Conservation (phyloP, 2,329 filamentous ascomycete genomes). For the Huntiella savannae region DNA sequence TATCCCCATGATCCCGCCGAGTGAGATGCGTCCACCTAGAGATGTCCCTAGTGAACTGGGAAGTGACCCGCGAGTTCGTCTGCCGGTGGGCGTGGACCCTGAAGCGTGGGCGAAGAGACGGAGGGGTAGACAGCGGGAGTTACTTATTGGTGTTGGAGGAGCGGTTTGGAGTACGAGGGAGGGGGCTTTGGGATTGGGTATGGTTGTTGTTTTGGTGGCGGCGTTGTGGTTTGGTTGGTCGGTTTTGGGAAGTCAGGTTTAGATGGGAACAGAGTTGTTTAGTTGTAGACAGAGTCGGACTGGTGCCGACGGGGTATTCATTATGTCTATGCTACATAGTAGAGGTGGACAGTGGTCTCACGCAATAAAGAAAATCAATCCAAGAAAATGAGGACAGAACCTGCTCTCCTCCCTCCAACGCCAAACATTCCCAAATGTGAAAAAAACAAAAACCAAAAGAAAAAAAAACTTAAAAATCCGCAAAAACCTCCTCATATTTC, state of each 20-base stretch:
- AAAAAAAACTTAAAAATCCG: slow-evolving; percentile 38
- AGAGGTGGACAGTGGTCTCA: no score
- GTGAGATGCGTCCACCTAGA: background rate
- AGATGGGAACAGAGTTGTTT: background rate
- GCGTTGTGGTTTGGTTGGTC: slow-evolving; percentile 23
- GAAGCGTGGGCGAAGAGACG: slow-evolving; percentile 34
- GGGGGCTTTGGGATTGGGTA: slow-evolving; percentile 27
- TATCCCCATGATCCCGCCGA: slow-evolving; percentile 38
- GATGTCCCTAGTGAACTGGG: background rate
- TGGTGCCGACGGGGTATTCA: background rate
- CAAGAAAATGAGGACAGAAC: background rate
- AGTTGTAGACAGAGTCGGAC: background rate
- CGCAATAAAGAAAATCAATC: background rate
- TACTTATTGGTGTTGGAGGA: slow-evolving; percentile 34
- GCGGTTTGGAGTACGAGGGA: slow-evolving; percentile 34
- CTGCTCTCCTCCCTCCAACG: no score
- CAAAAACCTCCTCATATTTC: slow-evolving; percentile 53
- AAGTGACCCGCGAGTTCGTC: slow-evolving; percentile 24
- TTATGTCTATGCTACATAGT: background rate
- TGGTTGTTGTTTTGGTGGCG: slow-evolving; percentile 23
- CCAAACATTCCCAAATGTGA: background rate
- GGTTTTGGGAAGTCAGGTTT: background rate
- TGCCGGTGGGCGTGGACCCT: slow-evolving; percentile 34
- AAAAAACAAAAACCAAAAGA: background rate
- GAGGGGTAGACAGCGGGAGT: slow-evolving; percentile 26